Evolutionary conservation across 2,329 filamentous ascomycete species (phyloP).

Genomic region (Paecilomyces formosus): DNA sequence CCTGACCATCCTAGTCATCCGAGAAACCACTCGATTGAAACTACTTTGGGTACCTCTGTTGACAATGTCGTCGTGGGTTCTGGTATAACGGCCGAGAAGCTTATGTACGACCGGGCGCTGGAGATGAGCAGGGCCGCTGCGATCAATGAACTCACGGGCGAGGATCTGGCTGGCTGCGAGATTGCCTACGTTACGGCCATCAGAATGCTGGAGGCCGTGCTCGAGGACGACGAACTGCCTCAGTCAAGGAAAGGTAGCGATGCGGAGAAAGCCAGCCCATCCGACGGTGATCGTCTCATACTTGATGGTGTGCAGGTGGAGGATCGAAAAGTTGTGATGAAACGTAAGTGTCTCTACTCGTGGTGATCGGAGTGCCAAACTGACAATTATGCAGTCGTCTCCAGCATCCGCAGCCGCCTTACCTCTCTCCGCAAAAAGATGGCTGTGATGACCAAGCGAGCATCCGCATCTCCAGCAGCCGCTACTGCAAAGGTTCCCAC

Average conservation of each 20-base stretch:
- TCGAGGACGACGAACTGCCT: constrained; percentile 68
- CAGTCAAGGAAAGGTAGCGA: constrained; percentile 15
- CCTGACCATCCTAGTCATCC: constrained; percentile 81
- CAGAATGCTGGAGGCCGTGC: constrained; percentile 85
- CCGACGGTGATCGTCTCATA: constrained; percentile 22
- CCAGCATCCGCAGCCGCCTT: constrained; percentile 43
- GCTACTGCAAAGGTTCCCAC: constrained; percentile 19
- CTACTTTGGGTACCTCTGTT: constrained; percentile 55
- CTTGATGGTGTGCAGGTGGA: constrained; percentile 40
- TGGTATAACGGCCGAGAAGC: constrained; percentile 86
- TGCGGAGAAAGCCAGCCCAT: constrained; percentile 16
- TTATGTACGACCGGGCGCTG: constrained; percentile 95
- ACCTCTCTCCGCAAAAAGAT: constrained; percentile 43
- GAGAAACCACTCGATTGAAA: constrained; percentile 61
- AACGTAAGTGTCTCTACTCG: constrained; percentile 33
- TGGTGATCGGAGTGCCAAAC: constrained; percentile 13
- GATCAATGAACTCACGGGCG: constrained; percentile 90
- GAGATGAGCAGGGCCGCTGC: constrained; percentile 95
- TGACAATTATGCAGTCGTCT: constrained; percentile 32
- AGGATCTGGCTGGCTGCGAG: constrained; percentile 80
- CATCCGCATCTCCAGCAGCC: constrained; percentile 29
- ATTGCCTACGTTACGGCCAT: constrained; percentile 90
- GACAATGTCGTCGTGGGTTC: constrained; percentile 79
- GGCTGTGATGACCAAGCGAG: constrained; percentile 39
- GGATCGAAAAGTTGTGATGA: constrained; percentile 42